These are phyloP conservation scores for Jamesozyma rosinii DNA, from an alignment of 805 yeast genomes.

Conservation along the genomic window DNA sequence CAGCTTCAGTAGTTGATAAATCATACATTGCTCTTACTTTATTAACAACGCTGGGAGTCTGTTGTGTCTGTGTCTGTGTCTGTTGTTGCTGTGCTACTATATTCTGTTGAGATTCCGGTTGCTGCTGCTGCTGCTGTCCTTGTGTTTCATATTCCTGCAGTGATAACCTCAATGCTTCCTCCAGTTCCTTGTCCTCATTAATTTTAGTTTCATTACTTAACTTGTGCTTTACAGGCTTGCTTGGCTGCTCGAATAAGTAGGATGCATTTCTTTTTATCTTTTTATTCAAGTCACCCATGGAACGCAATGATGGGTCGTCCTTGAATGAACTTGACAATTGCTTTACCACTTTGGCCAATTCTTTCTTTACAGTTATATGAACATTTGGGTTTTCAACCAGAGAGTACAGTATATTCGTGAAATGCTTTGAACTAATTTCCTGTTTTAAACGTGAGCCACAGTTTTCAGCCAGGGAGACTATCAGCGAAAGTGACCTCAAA, in stretches of 20 bases:
- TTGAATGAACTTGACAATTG: conserved; percentile 59
- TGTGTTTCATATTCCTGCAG: conserved; percentile 43
- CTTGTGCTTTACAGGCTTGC: conserved; percentile 49
- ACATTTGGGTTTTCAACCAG: conserved; percentile 46
- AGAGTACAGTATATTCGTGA: conserved; percentile 40
- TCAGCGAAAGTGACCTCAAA: conserved; percentile 45
- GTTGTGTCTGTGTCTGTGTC: conserved; percentile 8
- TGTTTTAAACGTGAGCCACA: conserved; percentile 64
- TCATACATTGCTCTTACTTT: conserved; percentile 83
- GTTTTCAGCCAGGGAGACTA: conserved; percentile 61
- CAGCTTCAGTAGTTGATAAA: conserved; percentile 66
- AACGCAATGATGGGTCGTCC: conserved; percentile 65
- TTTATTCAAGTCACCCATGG: conserved; percentile 53
- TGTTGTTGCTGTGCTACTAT: conserved; percentile 11
- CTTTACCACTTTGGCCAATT: conserved; percentile 55
- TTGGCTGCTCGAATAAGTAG: conserved; percentile 10
- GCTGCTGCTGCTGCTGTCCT: conserved; percentile 27
- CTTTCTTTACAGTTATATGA: conserved; percentile 58
- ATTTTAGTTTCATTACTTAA: conserved; percentile 37
- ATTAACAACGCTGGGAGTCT: conserved; percentile 34
- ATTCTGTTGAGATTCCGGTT: conserved; percentile 8
- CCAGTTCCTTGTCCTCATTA: conserved; percentile 72
- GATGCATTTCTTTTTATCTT: conserved; percentile 37
- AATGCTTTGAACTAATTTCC: conserved; percentile 49
- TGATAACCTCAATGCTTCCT: conserved; percentile 66